Conservation (phyloP, 2,329 filamentous ascomycete genomes). For the Hypoxylon sp. region DNA sequence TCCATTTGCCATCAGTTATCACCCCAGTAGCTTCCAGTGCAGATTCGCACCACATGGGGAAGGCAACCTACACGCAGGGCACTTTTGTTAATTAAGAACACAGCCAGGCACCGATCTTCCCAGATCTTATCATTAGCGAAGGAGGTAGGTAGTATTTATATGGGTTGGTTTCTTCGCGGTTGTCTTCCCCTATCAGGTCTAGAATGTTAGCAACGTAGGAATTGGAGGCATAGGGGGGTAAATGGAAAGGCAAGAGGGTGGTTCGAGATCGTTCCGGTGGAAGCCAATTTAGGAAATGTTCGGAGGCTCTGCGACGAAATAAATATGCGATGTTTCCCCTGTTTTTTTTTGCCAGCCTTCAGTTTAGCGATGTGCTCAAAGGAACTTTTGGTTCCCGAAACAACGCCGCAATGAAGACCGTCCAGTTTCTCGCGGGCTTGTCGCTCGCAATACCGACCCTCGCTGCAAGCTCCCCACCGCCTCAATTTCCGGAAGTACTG, state of each 20-base stretch:
- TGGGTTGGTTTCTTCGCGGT: background rate
- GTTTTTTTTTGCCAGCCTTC: too few relatives aligned
- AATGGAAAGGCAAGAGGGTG: constrained; percentile 17
- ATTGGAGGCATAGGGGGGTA: constrained; percentile 21
- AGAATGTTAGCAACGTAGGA: constrained; percentile 4
- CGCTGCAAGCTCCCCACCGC: constrained; percentile 23
- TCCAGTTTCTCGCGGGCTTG: constrained; percentile 6
- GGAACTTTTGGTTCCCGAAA: background rate
- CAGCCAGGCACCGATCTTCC: constrained; percentile 14
- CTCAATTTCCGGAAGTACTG: constrained; percentile 20
- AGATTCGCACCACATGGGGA: background rate
- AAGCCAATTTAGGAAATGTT: constrained; percentile 9
- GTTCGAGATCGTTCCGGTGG: constrained; percentile 8
- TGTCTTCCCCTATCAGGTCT: constrained; percentile 18
- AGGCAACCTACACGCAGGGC: background rate
- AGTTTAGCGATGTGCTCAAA: too few relatives aligned
- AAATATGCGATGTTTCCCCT: too few relatives aligned
- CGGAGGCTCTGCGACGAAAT: background rate
- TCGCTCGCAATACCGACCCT: constrained; percentile 3
- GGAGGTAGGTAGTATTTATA: constrained; percentile 7
- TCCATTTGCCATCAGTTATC: too few relatives aligned
- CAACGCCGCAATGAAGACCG: constrained; percentile 14
- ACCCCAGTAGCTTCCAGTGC: too few relatives aligned
- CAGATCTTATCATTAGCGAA: constrained; percentile 17
- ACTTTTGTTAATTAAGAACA: constrained; percentile 6